A percentile compares a stretch with the other conserved stretches of the same genome.
These are phyloP conservation scores for Ramularia endophylla DNA, from an alignment of 2,329 filamentous ascomycete genomes.

Conservation along the genomic window DNA sequence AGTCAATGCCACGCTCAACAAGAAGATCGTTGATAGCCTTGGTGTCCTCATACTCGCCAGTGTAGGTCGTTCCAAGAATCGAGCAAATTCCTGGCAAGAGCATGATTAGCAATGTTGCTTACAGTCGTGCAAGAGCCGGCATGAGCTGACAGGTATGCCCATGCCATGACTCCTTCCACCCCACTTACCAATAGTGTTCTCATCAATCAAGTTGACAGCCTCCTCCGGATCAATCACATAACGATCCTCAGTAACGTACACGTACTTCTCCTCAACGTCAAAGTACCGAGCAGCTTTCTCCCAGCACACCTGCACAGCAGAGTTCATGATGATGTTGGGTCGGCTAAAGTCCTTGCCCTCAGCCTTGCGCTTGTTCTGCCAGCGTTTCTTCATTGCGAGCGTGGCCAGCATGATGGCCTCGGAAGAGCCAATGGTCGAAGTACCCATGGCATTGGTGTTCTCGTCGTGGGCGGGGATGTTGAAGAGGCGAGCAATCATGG, in stretches of 20 bases:
- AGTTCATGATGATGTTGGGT: constrained; percentile 94
- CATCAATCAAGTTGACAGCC: constrained; percentile 56
- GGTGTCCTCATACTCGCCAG: constrained; percentile 90
- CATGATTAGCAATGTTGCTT: too few species aligned
- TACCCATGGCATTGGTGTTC: constrained; percentile 67
- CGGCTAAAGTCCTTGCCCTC: constrained; percentile 73
- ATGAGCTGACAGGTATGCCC: too few species aligned
- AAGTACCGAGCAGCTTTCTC: constrained; percentile 61
- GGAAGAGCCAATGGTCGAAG: constrained; percentile 81
- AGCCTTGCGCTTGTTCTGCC: constrained; percentile 79
- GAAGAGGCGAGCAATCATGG: constrained; percentile 76
- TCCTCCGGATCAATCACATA: constrained; percentile 60
- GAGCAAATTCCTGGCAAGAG: constrained; percentile 63
- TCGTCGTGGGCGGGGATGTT: constrained; percentile 59
- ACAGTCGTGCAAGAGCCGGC: too few species aligned
- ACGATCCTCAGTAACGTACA: constrained; percentile 56
- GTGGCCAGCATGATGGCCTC: constrained; percentile 81
- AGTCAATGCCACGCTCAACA: constrained; percentile 65
- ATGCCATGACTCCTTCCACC: too few species aligned
- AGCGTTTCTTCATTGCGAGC: constrained; percentile 91
- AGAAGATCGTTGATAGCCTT: constrained; percentile 88
- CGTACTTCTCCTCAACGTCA: constrained; percentile 83
- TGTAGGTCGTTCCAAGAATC: constrained; percentile 91
- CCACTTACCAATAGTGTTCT: constrained; percentile 65
- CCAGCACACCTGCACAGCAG: constrained; percentile 95